A percentile compares a stretch with the other conserved stretches of the same genome.
These are phyloP conservation scores for Globisporangium yorkense DNA, from an alignment of 352 stramenopile genomes.

Conservation along the genomic window DNA sequence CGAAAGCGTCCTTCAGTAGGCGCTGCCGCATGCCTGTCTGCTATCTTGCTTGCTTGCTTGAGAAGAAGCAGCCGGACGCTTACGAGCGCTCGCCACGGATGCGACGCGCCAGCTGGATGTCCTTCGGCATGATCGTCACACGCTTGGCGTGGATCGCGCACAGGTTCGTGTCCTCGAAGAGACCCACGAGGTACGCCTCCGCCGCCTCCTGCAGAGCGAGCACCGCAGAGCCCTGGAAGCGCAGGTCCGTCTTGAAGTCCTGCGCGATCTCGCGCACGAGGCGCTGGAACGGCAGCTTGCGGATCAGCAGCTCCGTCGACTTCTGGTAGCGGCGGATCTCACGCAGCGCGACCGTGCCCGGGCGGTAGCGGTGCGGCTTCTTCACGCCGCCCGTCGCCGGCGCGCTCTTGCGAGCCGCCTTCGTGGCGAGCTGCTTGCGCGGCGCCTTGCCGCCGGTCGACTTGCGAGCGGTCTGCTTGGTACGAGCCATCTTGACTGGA, in stretches of 20 bases:
- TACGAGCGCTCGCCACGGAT: constrained; percentile 89
- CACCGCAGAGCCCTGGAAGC: constrained; percentile 85
- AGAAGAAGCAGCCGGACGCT: constrained; percentile 2
- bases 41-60: too few relatives aligned
- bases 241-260: constrained; percentile 86
- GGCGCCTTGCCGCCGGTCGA: constrained; percentile 92
- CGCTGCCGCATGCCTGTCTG: too few relatives aligned
- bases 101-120: constrained; percentile 90
- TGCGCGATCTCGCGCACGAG: constrained; percentile 92
- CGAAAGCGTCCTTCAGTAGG: background rate
- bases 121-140: constrained; percentile 93
- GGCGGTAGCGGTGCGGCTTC: constrained; percentile 87
- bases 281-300: constrained; percentile 95
- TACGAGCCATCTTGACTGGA: constrained; percentile 83
- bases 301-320: constrained; percentile 94
- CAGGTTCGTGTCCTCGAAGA: constrained; percentile 96
- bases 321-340: constrained; percentile 98
- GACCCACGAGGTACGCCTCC: constrained; percentile 92
- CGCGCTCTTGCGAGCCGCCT: constrained; percentile 91
- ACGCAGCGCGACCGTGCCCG: constrained; percentile 88
- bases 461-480: constrained; percentile 96
- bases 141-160: constrained; percentile 94
- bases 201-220: constrained; percentile 85
- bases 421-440: constrained; percentile 92
- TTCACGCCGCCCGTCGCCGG: constrained; percentile 91